Evolutionary conservation across 164 flowering plant genomes (phyloP).

Genomic region (Berberis vulgaris): DNA sequence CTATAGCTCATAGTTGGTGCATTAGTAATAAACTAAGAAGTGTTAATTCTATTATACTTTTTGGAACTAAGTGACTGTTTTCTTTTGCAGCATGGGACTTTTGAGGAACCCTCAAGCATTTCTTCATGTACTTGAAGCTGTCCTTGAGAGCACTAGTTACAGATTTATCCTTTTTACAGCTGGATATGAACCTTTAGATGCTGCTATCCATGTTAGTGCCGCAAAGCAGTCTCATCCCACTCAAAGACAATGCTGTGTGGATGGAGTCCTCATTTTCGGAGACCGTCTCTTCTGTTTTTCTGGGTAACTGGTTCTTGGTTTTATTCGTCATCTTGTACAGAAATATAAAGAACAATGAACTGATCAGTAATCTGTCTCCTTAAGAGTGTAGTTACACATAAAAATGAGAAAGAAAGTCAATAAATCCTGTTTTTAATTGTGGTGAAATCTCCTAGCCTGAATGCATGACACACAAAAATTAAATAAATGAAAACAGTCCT

Average conservation of each 20-base stretch:
- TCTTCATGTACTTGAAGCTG: constrained; percentile 53
- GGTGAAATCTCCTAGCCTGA: too few relatives aligned
- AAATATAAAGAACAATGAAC: neutral
- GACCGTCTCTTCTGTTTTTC: constrained; percentile 67
- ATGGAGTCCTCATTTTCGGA: constrained; percentile 42
- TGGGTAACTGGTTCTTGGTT: constrained; percentile 40
- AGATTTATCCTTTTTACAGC: constrained; percentile 71
- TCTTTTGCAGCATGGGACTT: constrained; percentile 80
- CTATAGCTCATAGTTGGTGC: too few relatives aligned
- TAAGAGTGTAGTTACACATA: neutral
- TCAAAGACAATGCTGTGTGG: constrained; percentile 17
- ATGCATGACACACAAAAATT: too few relatives aligned
- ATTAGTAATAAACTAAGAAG: too few relatives aligned
- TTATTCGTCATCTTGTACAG: neutral
- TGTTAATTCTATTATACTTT: neutral
- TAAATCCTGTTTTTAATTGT: too few relatives aligned
- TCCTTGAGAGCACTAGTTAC: constrained; percentile 33
- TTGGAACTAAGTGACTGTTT: constrained; percentile 9
- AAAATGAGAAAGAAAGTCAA: too few relatives aligned
- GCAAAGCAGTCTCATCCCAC: constrained; percentile 18
- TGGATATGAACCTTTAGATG: constrained; percentile 70
- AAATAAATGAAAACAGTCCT: too few relatives aligned
- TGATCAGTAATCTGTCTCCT: neutral
- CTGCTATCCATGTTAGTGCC: constrained; percentile 33
- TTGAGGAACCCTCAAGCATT: constrained; percentile 62